Evolutionary conservation across 176 grass and related monocot genomes (phyloP), one percentile per base, ranked within the genome.

Genomic region (Musa itinerans): DNA sequence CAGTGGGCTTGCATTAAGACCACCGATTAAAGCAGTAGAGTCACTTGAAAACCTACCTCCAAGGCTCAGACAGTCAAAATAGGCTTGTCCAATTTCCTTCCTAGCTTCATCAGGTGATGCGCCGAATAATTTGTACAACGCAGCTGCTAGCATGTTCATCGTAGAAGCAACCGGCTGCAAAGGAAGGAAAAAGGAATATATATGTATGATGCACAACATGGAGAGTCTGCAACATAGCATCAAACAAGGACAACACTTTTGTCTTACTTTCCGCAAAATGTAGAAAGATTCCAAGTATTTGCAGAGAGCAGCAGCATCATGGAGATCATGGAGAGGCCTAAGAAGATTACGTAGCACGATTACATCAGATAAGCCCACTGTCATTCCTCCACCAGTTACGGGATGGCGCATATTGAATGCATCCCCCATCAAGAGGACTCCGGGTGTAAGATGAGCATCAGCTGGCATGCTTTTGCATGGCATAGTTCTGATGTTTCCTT

Each of bases 381-480:
- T 96, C 92, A 96, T 96, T 81, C 92, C 92, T 73, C 92, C 92
- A 70, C 92, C 92, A 10, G 92, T 92, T 81, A 96, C 77, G 78
- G 92, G 92, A 69, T 96, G 92, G 7, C 92, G 79, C 92, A 96
- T 96, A 56, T 96, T 96, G 87, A 96, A 96, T 11, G 92, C 92
- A 87, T 96, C 92, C 26, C 92, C 92, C 92, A 96, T 96, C 78
- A 96, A 58, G 64, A 96, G 89, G 14, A 89, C 92, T n/a, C 92
- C 92, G 63, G 92, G 89, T 9, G 92, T 96, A 20, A 89, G 87
- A 78, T 84, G 92, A 20, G 92, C 89, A 2, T 85, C 92, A 10
- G 92, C 92, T 34, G 83, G 83, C 92, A 96, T 96, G 85, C 89
- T 92, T 71, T 87, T 82, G 64, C 92, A 92, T 66, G 92, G 89